phyloP scores from a whole-genome alignment of 1,139 yeast species.

The Fermentozyma sake region DNA sequence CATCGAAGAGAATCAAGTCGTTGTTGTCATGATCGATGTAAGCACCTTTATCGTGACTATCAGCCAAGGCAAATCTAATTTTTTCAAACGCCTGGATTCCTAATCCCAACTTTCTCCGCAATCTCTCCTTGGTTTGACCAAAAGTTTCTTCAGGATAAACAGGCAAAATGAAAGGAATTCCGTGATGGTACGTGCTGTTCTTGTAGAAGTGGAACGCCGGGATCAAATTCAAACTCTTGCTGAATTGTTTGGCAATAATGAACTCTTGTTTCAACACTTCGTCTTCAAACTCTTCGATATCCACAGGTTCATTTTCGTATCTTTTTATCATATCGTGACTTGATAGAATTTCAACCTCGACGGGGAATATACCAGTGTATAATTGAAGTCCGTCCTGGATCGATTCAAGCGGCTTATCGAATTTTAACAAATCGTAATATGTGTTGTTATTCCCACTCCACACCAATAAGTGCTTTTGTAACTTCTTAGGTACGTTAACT shows the following conservation, averaged over 20 bases:
- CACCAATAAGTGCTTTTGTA: slow-evolving; percentile 49
- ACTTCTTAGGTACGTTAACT: slow-evolving; percentile 47
- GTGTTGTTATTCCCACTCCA: slow-evolving; percentile 51
- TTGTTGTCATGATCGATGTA: slow-evolving; percentile 51
- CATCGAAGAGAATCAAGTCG: slow-evolving; percentile 51
- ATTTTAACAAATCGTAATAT: slow-evolving; percentile 33
- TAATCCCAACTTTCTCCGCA: slow-evolving; percentile 65
- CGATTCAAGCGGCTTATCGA: slow-evolving; percentile 33
- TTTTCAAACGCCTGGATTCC: slow-evolving; percentile 78
- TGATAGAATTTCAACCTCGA: slow-evolving; percentile 37
- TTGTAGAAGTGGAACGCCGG: slow-evolving; percentile 71
- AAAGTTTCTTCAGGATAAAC: slow-evolving; percentile 63
- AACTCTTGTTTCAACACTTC: slow-evolving; percentile 24
- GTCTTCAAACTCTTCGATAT: slow-evolving; percentile 21
- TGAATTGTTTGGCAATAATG: slow-evolving; percentile 24
- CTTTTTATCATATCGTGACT: slow-evolving; percentile 36
- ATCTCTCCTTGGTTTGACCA: slow-evolving; percentile 59
- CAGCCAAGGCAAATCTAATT: slow-evolving; percentile 60
- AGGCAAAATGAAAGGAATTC: slow-evolving; percentile 81
- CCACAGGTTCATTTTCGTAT: slow-evolving; percentile 17
- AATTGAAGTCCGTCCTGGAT: slow-evolving; percentile 33
- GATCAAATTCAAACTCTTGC: slow-evolving; percentile 37
- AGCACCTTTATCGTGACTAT: slow-evolving; percentile 35
- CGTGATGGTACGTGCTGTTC: slow-evolving; percentile 67
- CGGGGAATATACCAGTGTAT: slow-evolving; percentile 43